phyloP scores from a whole-genome alignment of 2,329 filamentous ascomycete genomes.

The Pestalotiopsis sp. region DNA sequence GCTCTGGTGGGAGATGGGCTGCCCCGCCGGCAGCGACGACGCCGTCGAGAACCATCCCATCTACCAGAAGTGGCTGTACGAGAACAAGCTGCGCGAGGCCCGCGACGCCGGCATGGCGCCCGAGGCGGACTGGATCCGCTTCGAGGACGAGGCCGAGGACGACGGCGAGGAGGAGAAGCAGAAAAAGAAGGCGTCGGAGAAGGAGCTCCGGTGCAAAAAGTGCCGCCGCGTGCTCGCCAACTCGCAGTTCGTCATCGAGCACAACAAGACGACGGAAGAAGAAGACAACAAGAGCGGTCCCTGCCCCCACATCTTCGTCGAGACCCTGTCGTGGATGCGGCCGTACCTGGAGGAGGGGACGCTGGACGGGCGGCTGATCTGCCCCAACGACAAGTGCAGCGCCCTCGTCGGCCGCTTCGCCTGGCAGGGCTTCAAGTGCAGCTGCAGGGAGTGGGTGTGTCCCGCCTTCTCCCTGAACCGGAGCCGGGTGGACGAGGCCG shows the following conservation, averaged over 20 bases:
- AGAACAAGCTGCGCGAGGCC: conserved; percentile 54
- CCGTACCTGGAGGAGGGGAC: conserved; percentile 76
- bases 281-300: conserved; percentile 17
- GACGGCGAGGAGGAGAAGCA: conserved; percentile 24
- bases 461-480: conserved; percentile 86
- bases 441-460: conserved; percentile 85
- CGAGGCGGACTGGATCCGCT: conserved; percentile 71
- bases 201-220: conserved; percentile 83
- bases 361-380: conserved; percentile 81
- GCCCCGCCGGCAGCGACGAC: conserved; percentile 58
- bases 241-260: conserved; percentile 63
- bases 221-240: conserved; percentile 70
- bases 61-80: conserved; percentile 74
- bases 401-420: conserved; percentile 89
- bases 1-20: conserved; percentile 86
- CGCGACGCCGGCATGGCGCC: conserved; percentile 78
- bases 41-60: conserved; percentile 64
- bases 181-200: conserved; percentile 26
- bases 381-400: conserved; percentile 75
- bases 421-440: conserved; percentile 94
- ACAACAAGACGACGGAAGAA: conserved; percentile 43
- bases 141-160: conserved; percentile 68
- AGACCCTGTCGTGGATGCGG: conserved; percentile 95
- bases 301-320: conserved; percentile 88
- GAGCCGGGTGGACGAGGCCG: conserved; percentile 74